Base-by-base conservation (phyloP, 352 stramenopile genomes). In the Phytopythium litorale region DNA sequence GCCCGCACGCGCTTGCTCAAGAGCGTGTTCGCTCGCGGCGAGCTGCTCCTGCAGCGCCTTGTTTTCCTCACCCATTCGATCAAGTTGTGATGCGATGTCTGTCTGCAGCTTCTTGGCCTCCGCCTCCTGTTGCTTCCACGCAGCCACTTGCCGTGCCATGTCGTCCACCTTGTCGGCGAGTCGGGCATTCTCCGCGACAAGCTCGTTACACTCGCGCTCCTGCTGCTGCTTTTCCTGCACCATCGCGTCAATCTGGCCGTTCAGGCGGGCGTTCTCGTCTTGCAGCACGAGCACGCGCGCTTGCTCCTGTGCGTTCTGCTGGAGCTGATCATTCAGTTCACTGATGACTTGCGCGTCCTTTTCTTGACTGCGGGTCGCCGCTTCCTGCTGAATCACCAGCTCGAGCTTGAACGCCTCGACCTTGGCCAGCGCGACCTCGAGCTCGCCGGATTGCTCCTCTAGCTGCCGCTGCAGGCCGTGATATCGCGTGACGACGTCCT, bases 371-470 rank as follows among this genome's bases (percentile, higher is more conserved):
- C 72, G 48, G 2, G n/a, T 15, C 0, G 57, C 45, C 3, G 25
- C 43, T 18, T 67, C 58, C 15, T 71, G 68, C 38, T 78, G 74
- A 0, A 66, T 65, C 12, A 58, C 59, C 0, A 91, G 62, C 54
- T 89, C 79, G 19, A 84, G 21, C 30, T 89, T 69, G n/a, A 88
- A 76, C 13, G 76, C 76, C 3, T 77, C 74, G 4, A 91, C 64
- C 52, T 84, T 84, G 23, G 78, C 75, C 38, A 65, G 58, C 11
- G 72, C 73, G 0, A 80, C 59, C 42, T 79, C 68, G 9, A 86
- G 72, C 54, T 89, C 78, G 11, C 66, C 68, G 15, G 81, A 72
- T 52, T 81, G 75, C 32, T 67, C 76, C 53, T 88, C 75, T 1
- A 88, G 65, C 49, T 86, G 64, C 57, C 70, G 66, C 54, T 89